Base-by-base conservation (phyloP, 2,329 filamentous ascomycete genomes). In the Cladosporium cucumerinum region DNA sequence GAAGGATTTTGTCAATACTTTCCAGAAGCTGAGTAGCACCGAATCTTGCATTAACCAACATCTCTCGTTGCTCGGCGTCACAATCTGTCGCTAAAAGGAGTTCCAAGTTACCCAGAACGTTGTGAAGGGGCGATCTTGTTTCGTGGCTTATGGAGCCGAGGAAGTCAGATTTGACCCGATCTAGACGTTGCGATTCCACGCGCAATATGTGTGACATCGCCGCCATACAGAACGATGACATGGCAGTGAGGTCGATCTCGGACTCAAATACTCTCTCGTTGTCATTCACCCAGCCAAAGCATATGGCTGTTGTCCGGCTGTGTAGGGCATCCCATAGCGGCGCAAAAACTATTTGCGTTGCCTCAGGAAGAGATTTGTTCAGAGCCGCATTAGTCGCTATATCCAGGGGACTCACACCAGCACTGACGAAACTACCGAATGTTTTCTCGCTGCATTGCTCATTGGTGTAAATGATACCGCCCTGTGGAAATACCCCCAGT, bases 161-260 rank as follows among this genome's bases (percentile, higher is more conserved):
- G 60, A 80, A 79, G 6, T 77, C 76, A 1, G 75, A 75, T 62
- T 79, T 80, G 10, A 73, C 72, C 51, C 75, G 70, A 23, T 73
- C 72, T n/a, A 72, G 70, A 32, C 80, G 81, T 49, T 82, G 73
- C 0, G 82, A 82, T 65, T 86, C 82, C 55, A 85, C 66, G 2
- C 82, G 78, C 0, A 81, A 79, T 1, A 88, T 76, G 61, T 88
- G 85, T 0, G 82, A 79, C 78, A 86, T 86, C 14, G 85, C 82
- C 0, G 82, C 80, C 58, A 82, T 81, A 0, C 80, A 81, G 66
- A 86, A 85, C 0, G 82, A 83, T 8, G 76, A 63, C 64, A 66
- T 63, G 6, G 59, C 83, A 11, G 76, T 60, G 61, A 66, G 39
- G 23, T 25, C 5, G 25, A 30, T 5, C 34, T 46, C 55, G 32